These are phyloP conservation scores for Nidularia pulvinata DNA, from an alignment of 768 basidiomycete species.

Conservation along the genomic window DNA sequence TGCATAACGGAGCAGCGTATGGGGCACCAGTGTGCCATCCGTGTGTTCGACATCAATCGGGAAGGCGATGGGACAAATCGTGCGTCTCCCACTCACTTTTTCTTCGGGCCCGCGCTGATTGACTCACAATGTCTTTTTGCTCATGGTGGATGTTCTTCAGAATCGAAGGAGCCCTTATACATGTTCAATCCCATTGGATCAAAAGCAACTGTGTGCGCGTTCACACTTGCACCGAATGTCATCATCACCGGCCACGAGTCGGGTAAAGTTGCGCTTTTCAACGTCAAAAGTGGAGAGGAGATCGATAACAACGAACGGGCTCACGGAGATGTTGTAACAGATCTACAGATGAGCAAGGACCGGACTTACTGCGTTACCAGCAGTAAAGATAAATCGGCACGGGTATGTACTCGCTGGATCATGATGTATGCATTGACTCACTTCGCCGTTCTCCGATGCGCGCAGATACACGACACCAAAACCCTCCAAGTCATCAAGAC, in stretches of 20 bases:
- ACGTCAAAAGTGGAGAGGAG: slow-evolving; percentile 87
- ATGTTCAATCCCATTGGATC: slow-evolving; percentile 90
- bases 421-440: too few relatives aligned
- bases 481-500: slow-evolving; percentile 92
- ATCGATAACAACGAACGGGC: slow-evolving; percentile 82
- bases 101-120: background rate
- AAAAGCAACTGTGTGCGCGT: slow-evolving; percentile 97
- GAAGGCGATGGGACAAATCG: slow-evolving; percentile 82
- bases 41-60: slow-evolving; percentile 86
- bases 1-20: slow-evolving; percentile 98
- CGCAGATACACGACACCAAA: slow-evolving; percentile 85
- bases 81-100: slow-evolving; percentile 36
- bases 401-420: slow-evolving; percentile 47
- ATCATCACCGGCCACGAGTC: slow-evolving; percentile 97
- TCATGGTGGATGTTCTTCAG: slow-evolving; percentile 31
- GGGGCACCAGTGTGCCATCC: slow-evolving; percentile 89
- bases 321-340: slow-evolving; percentile 86
- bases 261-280: slow-evolving; percentile 92
- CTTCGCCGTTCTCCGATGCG: background rate
- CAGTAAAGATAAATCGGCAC: slow-evolving; percentile 95
- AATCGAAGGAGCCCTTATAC: slow-evolving; percentile 70
- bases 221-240: slow-evolving; percentile 73
- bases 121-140: background rate
- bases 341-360: slow-evolving; percentile 89
- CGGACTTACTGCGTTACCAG: slow-evolving; percentile 95